Base-by-base conservation (phyloP, 1,139 yeast species). In the Geotrichum siamense region DNA sequence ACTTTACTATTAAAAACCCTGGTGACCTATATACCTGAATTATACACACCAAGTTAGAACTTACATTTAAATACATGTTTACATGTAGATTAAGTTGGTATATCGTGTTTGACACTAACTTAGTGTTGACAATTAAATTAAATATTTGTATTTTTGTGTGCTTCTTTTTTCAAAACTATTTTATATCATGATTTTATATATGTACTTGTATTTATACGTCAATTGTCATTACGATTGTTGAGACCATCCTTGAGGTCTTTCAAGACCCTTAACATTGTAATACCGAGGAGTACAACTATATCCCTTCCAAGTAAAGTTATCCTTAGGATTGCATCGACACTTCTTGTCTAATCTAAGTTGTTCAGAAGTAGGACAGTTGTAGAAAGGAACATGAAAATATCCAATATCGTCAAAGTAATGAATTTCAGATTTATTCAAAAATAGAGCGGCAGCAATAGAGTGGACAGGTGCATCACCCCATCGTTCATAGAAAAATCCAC, bases 381-480 rank as follows among this genome's bases (percentile, higher is more conserved):
- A 72, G 73, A 83, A 85, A 6, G 94, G 94, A 34, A 72, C 78
- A 62, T 86, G 96, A 65, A 64, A 80, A 66, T 86, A 86, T 2
- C 95, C 95, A 27, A 86, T 75, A 55, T 84, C 86, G 45, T 76
- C 82, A 60, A 86, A 86, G 68, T 75, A 84, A 61, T 85, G 94
- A 41, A 86, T 68, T 57, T 82, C 74, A 48, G 72, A 72, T 54
- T 72, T 75, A 49, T 80, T 75, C 52, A 84, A 64, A 60, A 86
- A 73, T 47, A 82, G 68, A 0, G 94, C 71, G 1, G 86, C 93
- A 1, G 91, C 71, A 51, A 86, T 75, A 2, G 94, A 79, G 64
- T 86, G 96, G 20, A 86, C 77, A 4, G 96, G 96, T 0, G 96
- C 96, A 63, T 87, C 96, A 26, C 96, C 96, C 96, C 96, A 87